phyloP scores from a whole-genome alignment of 2,329 filamentous ascomycete genomes.

The Hirsutella thompsonii region DNA sequence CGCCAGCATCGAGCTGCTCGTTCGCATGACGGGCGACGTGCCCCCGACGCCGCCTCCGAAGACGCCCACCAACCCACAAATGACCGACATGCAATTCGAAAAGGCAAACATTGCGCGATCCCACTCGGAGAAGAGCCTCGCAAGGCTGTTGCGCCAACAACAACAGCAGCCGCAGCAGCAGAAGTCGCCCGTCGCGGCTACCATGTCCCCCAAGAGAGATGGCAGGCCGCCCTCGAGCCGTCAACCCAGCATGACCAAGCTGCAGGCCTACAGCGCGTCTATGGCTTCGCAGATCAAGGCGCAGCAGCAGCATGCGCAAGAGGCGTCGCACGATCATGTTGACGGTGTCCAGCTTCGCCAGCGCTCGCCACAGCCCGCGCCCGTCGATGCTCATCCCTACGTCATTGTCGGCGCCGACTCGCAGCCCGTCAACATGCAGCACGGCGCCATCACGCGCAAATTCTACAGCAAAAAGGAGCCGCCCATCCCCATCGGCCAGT shows the following conservation, averaged over 20 bases:
- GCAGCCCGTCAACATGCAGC: constrained; percentile 63
- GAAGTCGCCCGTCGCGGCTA: constrained; percentile 7
- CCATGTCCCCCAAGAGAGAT: background rate
- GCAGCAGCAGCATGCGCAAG: constrained; percentile 11
- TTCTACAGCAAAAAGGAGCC: constrained; percentile 88
- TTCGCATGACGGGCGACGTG: constrained; percentile 62
- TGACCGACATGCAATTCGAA: constrained; percentile 49
- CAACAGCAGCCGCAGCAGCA: constrained; percentile 14
- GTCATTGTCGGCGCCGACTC: constrained; percentile 55
- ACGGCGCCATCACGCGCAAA: constrained; percentile 75
- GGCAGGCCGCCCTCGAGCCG: background rate
- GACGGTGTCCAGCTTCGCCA: constrained; percentile 43
- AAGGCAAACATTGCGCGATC: constrained; percentile 47
- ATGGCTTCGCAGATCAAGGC: constrained; percentile 13
- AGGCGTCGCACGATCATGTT: constrained; percentile 21
- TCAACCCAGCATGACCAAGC: constrained; percentile 4
- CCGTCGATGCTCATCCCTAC: constrained; percentile 31
- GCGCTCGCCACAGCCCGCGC: constrained; percentile 8
- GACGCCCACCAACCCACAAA: constrained; percentile 50
- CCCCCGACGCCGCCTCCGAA: constrained; percentile 65
- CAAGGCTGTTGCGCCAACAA: constrained; percentile 26
- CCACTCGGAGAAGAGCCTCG: constrained; percentile 41
- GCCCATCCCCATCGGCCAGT: constrained; percentile 70
- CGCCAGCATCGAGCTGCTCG: constrained; percentile 55
- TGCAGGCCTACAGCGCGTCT: constrained; percentile 15